Percentiles rank a stretch among this genome's conserved stretches.
phyloP scores from a whole-genome alignment of 2,329 filamentous ascomycete genomes.

The Chaetomiaceae sp. region DNA sequence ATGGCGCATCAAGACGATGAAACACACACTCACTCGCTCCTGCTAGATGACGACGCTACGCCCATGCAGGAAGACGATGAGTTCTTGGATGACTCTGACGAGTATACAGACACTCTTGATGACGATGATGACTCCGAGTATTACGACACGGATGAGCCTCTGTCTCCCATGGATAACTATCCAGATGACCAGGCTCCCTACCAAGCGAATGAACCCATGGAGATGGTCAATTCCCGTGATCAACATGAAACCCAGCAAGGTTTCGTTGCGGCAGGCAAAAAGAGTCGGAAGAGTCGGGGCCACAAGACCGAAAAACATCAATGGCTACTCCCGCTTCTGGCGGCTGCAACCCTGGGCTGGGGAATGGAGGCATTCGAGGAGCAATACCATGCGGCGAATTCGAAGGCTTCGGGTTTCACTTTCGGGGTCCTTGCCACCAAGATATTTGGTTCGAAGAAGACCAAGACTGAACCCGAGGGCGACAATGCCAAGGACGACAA shows the following conservation, averaged over 20 bases:
- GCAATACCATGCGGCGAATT: constrained; percentile 6
- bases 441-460: constrained; percentile 8
- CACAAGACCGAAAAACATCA: constrained; percentile 12
- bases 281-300: background rate
- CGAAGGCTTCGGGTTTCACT: constrained; percentile 2
- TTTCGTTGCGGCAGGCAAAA: background rate
- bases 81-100: too few relatives aligned
- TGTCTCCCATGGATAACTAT: background rate
- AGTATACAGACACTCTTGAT: background rate
- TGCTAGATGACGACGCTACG: background rate
- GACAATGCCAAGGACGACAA: too few relatives aligned
- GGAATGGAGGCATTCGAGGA: constrained; percentile 13
- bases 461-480: background rate
- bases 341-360: constrained; percentile 16
- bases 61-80: too few relatives aligned
- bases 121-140: constrained; percentile 3
- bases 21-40: background rate
- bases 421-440: constrained; percentile 4
- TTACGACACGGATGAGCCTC: background rate
- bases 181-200: constrained; percentile 2
- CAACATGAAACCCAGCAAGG: background rate
- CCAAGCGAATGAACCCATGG: constrained; percentile 9
- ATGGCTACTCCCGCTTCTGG: constrained; percentile 19
- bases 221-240: background rate
- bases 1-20: background rate